These are phyloP conservation scores for Fusarium keratoplasticum DNA, from an alignment of 2,329 filamentous ascomycete genomes.

Conservation along the genomic window DNA sequence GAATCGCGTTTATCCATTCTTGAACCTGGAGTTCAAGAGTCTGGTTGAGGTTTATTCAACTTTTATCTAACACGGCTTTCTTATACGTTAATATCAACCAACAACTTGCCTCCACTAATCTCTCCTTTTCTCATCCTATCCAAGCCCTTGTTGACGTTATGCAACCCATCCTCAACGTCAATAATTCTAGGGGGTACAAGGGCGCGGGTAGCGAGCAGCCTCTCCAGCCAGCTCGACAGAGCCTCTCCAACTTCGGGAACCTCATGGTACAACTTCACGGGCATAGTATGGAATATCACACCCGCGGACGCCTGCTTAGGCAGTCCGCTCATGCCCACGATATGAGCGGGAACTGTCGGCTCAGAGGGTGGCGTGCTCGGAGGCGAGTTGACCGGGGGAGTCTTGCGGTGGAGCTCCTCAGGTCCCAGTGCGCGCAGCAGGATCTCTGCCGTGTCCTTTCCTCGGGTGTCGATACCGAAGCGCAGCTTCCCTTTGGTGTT, in stretches of 20 bases:
- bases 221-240: conserved; percentile 75
- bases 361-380: conserved; percentile 51
- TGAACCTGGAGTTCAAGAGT: too few species aligned
- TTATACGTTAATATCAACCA: conserved; percentile 58
- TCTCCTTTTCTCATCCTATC: conserved; percentile 74
- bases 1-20: too few species aligned
- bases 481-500: conserved; percentile 69
- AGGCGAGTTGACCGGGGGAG: conserved; percentile 47
- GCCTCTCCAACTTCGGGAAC: conserved; percentile 71
- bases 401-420: conserved; percentile 57
- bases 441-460: conserved; percentile 70
- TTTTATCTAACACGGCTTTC: not conserved
- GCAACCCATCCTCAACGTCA: conserved; percentile 71
- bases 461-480: conserved; percentile 77
- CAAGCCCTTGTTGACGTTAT: conserved; percentile 74
- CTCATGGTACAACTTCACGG: conserved; percentile 82
- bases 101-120: conserved; percentile 75
- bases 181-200: conserved; percentile 74
- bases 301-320: conserved; percentile 65
- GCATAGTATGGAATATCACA: conserved; percentile 72
- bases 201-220: conserved; percentile 64
- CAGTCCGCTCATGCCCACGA: conserved; percentile 75
- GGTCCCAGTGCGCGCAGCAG: conserved; percentile 55
- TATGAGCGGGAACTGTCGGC: conserved; percentile 58
- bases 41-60: not conserved